Conservation (phyloP, 1,139 yeast species). For the Diutina scorzettiae region DNA sequence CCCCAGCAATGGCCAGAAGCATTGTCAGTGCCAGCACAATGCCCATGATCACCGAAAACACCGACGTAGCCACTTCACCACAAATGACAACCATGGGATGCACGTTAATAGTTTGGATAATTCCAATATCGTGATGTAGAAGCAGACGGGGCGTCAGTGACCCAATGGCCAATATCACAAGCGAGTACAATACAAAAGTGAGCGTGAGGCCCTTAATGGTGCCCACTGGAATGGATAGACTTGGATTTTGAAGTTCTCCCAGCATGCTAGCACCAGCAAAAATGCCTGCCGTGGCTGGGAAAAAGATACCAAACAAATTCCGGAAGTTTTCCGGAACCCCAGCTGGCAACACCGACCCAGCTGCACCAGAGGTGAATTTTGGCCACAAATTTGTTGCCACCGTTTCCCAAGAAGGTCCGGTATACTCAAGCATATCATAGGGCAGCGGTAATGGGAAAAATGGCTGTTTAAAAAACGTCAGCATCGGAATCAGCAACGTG, state of each 20-base stretch:
- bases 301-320: conserved; percentile 84
- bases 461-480: conserved; percentile 55
- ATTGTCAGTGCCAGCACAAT: conserved; percentile 89
- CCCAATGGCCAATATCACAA: conserved; percentile 74
- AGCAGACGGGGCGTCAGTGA: conserved; percentile 67
- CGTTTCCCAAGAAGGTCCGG: conserved; percentile 65
- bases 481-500: conserved; percentile 73
- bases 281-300: conserved; percentile 97
- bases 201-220: conserved; percentile 70
- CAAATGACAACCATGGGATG: conserved; percentile 61
- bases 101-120: conserved; percentile 69
- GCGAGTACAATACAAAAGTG: conserved; percentile 61
- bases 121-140: conserved; percentile 65
- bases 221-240: conserved; percentile 81
- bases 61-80: conserved; percentile 83
- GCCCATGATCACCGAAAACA: conserved; percentile 90
- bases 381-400: conserved; percentile 60
- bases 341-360: conserved; percentile 61
- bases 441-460: conserved; percentile 34
- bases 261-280: conserved; percentile 99
- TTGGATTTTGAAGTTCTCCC: conserved; percentile 81
- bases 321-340: conserved; percentile 57
- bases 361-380: conserved; percentile 77
- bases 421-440: conserved; percentile 38
- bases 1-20: conserved; percentile 83